These are phyloP conservation scores for Coprinopsis strossmayeri DNA, from an alignment of 768 basidiomycete species.

Conservation along the genomic window DNA sequence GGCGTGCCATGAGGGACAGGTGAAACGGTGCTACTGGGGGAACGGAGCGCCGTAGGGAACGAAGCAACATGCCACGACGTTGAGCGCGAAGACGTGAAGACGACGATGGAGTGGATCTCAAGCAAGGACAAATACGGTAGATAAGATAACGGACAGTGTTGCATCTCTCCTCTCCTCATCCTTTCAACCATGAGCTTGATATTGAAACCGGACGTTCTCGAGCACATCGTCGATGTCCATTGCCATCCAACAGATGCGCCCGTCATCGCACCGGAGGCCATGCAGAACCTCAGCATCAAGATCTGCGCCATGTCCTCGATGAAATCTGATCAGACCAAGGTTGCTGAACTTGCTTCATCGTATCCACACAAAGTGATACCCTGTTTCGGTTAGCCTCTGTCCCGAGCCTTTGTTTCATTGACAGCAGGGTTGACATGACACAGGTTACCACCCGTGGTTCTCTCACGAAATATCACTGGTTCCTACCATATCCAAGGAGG, in stretches of 20 bases:
- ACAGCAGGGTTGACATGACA: constrained; percentile 5
- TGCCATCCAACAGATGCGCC: constrained; percentile 87
- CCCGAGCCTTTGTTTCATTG: constrained; percentile 1
- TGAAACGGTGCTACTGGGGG: neutral
- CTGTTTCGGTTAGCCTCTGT: constrained; percentile 67
- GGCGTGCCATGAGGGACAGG: constrained; percentile 25
- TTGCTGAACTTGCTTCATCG: constrained; percentile 53
- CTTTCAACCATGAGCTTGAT: neutral
- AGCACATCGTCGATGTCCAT: constrained; percentile 79
- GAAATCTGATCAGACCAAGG: constrained; percentile 61
- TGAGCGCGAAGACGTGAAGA: neutral
- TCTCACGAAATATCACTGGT: constrained; percentile 63
- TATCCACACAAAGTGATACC: constrained; percentile 72
- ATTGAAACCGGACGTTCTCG: constrained; percentile 34
- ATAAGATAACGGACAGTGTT: constrained; percentile 3
- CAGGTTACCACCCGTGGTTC: constrained; percentile 96
- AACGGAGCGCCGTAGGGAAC: neutral
- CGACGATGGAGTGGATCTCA: neutral
- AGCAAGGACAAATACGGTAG: constrained; percentile 3
- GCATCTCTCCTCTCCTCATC: neutral
- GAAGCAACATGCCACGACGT: constrained; percentile 2
- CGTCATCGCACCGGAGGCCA: constrained; percentile 35
- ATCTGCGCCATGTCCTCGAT: constrained; percentile 82
- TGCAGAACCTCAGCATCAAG: constrained; percentile 53
- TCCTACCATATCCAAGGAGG: constrained; percentile 42